Conservation (phyloP, 768 basidiomycete species). For the Rhodotorula toruloides region DNA sequence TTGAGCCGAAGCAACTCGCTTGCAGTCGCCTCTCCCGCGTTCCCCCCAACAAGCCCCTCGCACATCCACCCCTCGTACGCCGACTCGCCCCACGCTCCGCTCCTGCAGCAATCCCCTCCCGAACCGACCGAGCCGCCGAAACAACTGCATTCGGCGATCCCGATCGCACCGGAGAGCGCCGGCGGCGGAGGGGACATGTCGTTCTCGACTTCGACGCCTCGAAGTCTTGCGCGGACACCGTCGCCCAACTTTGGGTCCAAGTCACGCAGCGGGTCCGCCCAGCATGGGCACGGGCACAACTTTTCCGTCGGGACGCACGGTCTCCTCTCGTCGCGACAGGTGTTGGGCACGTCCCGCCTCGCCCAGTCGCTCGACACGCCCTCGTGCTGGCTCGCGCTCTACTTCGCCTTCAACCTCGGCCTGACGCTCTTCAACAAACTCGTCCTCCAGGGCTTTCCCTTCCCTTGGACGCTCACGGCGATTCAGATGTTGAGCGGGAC, state of each 20-base stretch:
- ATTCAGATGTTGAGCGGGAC: conserved; percentile 81
- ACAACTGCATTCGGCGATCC: conserved; percentile 21
- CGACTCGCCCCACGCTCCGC: background rate
- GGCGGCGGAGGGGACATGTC: conserved; percentile 3
- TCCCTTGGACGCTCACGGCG: conserved; percentile 91
- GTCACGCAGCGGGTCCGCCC: background rate
- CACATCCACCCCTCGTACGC: conserved; percentile 35
- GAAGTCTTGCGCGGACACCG: background rate
- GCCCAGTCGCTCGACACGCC: conserved; percentile 28
- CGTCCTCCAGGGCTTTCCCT: conserved; percentile 85
- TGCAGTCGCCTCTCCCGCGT: background rate
- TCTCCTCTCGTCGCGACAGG: conserved; percentile 13
- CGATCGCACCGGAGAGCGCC: background rate
- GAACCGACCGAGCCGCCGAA: background rate
- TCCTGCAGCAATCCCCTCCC: conserved; percentile 3
- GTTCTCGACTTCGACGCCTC: conserved; percentile 15
- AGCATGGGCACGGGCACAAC: background rate
- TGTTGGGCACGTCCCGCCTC: background rate
- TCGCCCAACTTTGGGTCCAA: conserved; percentile 1
- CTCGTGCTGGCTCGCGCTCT: conserved; percentile 63
- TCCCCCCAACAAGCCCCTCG: conserved; percentile 20
- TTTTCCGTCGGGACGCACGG: conserved; percentile 12
- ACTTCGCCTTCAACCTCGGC: conserved; percentile 84
- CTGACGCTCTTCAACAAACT: conserved; percentile 94
- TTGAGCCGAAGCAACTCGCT: background rate